Percentiles rank a stretch among this genome's conserved stretches.
These are phyloP conservation scores for Beauveria sp. DNA, from an alignment of 2,329 filamentous ascomycete species.

Conservation along the genomic window DNA sequence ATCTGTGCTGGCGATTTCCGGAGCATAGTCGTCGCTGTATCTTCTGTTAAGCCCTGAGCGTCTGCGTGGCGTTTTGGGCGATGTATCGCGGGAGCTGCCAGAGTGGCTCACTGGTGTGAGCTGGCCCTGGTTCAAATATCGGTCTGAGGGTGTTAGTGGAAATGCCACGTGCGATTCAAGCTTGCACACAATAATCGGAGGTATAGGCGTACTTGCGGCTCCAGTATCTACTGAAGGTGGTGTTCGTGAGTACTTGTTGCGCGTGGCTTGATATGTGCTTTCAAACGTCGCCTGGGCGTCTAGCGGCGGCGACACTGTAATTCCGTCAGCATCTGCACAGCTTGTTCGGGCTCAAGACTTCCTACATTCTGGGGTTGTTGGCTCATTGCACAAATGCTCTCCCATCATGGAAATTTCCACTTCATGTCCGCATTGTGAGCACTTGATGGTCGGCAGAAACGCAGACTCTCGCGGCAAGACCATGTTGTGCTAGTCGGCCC, in stretches of 20 bases:
- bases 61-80: constrained; percentile 51
- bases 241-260: constrained; percentile 30
- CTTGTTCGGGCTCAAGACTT: not conserved
- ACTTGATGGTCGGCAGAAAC: constrained; percentile 79
- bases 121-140: constrained; percentile 47
- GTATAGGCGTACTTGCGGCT: constrained; percentile 40
- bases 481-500: constrained; percentile 27
- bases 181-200: not conserved
- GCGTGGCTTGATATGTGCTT: constrained; percentile 19
- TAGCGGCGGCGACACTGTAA: constrained; percentile 31
- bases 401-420: constrained; percentile 83
- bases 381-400: constrained; percentile 63
- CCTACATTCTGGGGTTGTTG: constrained; percentile 40
- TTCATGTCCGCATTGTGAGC: constrained; percentile 68
- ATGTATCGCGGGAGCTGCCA: constrained; percentile 52
- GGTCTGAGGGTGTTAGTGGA: constrained; percentile 35
- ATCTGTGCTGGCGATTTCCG: constrained; percentile 36
- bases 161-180: not conserved
- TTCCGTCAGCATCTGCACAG: not conserved
- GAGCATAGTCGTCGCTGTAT: constrained; percentile 37
- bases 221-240: constrained; percentile 44
- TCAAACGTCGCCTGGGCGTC: constrained; percentile 24
- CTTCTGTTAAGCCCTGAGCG: constrained; percentile 33
- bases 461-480: constrained; percentile 52
- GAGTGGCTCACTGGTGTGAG: constrained; percentile 57